Evolutionary conservation across 441 rosid genomes (phyloP).

Genomic region (Brassica balearica): DNA sequence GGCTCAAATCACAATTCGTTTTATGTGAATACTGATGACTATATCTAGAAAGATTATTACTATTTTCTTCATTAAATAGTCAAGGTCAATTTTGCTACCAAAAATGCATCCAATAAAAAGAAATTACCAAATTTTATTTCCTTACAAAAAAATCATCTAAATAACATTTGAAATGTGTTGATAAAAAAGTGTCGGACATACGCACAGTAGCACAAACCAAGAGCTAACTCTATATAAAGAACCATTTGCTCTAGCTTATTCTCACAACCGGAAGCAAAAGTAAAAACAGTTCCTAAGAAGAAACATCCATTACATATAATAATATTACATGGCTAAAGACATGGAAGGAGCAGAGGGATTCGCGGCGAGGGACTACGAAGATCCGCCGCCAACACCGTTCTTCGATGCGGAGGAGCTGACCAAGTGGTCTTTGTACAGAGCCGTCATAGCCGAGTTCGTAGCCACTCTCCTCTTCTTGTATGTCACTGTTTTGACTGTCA

Average conservation of each 20-base stretch:
- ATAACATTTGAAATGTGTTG: neutral
- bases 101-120: neutral
- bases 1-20: neutral
- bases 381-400: constrained; percentile 62
- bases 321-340: constrained; percentile 34
- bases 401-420: constrained; percentile 56
- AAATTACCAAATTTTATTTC: neutral
- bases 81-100: neutral
- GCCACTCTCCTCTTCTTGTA: constrained; percentile 67
- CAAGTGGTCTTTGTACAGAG: constrained; percentile 64
- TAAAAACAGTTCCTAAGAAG: constrained; percentile 5
- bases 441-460: constrained; percentile 61
- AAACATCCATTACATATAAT: neutral
- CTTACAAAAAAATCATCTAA: neutral
- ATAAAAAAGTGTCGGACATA: neutral
- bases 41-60: neutral
- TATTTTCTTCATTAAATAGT: neutral
- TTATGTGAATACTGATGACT: neutral
- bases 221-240: constrained; percentile 39
- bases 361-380: constrained; percentile 55
- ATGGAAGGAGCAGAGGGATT: constrained; percentile 46
- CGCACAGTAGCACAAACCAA: constrained; percentile 11
- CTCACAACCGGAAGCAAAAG: constrained; percentile 16
- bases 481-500: constrained; percentile 61
- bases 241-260: neutral